phyloP scores from a whole-genome alignment of 2,329 filamentous ascomycete genomes.

The Penicillium digitatum region DNA sequence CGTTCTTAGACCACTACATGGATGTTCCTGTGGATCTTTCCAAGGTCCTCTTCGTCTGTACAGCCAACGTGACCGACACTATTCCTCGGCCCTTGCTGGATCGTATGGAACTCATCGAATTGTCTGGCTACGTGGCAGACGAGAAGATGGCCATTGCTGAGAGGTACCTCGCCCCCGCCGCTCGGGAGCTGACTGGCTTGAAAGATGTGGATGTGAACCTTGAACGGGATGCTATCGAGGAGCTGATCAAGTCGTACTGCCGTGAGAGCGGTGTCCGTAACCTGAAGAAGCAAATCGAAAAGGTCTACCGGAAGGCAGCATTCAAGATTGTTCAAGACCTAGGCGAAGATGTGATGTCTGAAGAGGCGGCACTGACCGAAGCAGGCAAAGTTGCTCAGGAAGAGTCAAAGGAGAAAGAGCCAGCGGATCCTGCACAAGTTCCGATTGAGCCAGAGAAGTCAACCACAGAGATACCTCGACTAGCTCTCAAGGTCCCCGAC shows the following conservation, averaged over 20 bases:
- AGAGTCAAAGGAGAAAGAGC: constrained; percentile 58
- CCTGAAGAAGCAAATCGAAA: constrained; percentile 98
- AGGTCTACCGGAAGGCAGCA: constrained; percentile 95
- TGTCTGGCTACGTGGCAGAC: constrained; percentile 94
- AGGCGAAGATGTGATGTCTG: constrained; percentile 75
- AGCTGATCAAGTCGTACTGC: constrained; percentile 98
- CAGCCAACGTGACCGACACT: constrained; percentile 97
- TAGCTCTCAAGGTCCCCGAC: constrained; percentile 78
- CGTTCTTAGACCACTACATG: constrained; percentile 97
- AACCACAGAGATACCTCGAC: constrained; percentile 59
- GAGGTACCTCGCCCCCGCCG: constrained; percentile 82
- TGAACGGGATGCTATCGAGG: constrained; percentile 80
- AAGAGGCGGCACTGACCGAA: constrained; percentile 76
- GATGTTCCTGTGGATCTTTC: constrained; percentile 96
- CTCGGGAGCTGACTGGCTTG: constrained; percentile 88
- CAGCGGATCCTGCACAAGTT: constrained; percentile 60
- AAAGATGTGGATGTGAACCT: constrained; percentile 88
- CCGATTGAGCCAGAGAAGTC: constrained; percentile 43
- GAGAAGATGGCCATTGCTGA: constrained; percentile 99
- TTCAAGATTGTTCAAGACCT: constrained; percentile 95
- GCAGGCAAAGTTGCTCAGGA: constrained; percentile 76
- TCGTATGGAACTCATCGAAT: constrained; percentile 94
- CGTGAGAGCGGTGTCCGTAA: constrained; percentile 96
- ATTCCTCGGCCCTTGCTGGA: constrained; percentile 91
- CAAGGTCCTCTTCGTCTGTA: constrained; percentile 97